These are phyloP conservation scores for Thielaviopsis musarum DNA, from an alignment of 2,329 filamentous ascomycete genomes.

Conservation along the genomic window DNA sequence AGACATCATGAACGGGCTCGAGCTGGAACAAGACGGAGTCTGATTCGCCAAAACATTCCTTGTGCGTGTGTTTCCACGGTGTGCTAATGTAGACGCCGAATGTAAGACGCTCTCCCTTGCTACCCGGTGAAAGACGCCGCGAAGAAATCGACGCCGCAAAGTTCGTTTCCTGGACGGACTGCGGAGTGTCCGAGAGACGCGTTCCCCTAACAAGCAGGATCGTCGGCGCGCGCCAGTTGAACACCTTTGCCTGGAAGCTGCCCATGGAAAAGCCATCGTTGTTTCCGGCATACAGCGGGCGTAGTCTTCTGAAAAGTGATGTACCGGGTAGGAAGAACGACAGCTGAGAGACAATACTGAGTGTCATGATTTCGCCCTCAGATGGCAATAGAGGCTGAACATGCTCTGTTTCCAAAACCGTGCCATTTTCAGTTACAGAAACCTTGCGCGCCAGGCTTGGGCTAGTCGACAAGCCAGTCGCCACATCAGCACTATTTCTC, in stretches of 20 bases:
- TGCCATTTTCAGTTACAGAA: neutral
- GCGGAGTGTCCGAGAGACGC: slow-evolving; percentile 33
- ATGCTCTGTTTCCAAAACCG: slow-evolving; percentile 13
- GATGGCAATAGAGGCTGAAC: slow-evolving; percentile 34
- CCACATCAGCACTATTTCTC: neutral
- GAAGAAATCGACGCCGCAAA: slow-evolving; percentile 48
- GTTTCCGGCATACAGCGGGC: slow-evolving; percentile 52
- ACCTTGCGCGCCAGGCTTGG: slow-evolving; percentile 1
- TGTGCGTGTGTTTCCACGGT: slow-evolving; percentile 53
- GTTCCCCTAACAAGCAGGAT: slow-evolving; percentile 53
- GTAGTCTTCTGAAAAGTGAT: slow-evolving; percentile 47
- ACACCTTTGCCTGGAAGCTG: slow-evolving; percentile 56
- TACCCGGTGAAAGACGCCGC: slow-evolving; percentile 38
- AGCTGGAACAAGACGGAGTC: slow-evolving; percentile 55
- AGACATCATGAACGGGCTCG: slow-evolving; percentile 54
- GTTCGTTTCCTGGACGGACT: slow-evolving; percentile 33
- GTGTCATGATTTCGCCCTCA: slow-evolving; percentile 43
- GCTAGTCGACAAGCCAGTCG: neutral
- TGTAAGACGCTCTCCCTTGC: slow-evolving; percentile 35
- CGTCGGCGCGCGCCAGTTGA: slow-evolving; percentile 62
- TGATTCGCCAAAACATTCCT: slow-evolving; percentile 48
- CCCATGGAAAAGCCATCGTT: slow-evolving; percentile 62
- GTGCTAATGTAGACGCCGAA: slow-evolving; percentile 51
- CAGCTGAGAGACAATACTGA: slow-evolving; percentile 49
- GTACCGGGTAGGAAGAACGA: slow-evolving; percentile 54